A percentile compares a stretch with the other conserved stretches of the same genome.
Evolutionary conservation across 345 rosid genomes (phyloP).

Genomic region (Gossypium mustelinum): DNA sequence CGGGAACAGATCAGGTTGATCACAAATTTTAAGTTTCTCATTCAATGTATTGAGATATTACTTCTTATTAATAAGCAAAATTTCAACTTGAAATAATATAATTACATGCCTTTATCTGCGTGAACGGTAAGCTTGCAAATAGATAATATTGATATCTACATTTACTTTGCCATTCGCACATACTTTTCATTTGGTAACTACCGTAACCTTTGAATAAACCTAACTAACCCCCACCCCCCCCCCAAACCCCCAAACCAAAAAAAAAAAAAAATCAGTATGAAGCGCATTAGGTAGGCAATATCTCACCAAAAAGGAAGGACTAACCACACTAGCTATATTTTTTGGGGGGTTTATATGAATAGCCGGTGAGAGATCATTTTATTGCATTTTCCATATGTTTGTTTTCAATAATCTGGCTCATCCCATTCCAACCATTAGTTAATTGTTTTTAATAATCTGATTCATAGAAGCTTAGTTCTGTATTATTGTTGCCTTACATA

Average conservation of each 20-base stretch:
- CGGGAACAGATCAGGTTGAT: neutral
- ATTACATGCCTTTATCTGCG: neutral
- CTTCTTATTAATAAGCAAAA: neutral
- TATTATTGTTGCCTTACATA: neutral
- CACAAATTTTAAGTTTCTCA: neutral
- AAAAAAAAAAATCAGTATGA: slow-evolving; percentile 11
- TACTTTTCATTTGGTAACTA: slow-evolving; percentile 26
- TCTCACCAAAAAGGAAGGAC: slow-evolving; percentile 18
- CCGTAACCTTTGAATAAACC: slow-evolving; percentile 18
- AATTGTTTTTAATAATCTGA: neutral
- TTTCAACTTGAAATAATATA: neutral
- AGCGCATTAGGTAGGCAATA: slow-evolving; percentile 23
- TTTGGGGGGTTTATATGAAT: neutral
- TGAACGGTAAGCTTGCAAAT: neutral
- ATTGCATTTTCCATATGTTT: neutral
- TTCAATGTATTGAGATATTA: neutral
- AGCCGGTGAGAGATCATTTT: neutral
- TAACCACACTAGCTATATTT: slow-evolving; percentile 7
- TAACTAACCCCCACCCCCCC: neutral
- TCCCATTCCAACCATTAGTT: neutral
- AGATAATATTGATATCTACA: neutral
- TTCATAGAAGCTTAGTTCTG: neutral
- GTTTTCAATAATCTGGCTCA: neutral
- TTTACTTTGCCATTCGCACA: slow-evolving; percentile 1
- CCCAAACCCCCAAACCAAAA: neutral